phyloP scores from a whole-genome alignment of 1,284 basidiomycete genomes.

The Xanthoconium separans region DNA sequence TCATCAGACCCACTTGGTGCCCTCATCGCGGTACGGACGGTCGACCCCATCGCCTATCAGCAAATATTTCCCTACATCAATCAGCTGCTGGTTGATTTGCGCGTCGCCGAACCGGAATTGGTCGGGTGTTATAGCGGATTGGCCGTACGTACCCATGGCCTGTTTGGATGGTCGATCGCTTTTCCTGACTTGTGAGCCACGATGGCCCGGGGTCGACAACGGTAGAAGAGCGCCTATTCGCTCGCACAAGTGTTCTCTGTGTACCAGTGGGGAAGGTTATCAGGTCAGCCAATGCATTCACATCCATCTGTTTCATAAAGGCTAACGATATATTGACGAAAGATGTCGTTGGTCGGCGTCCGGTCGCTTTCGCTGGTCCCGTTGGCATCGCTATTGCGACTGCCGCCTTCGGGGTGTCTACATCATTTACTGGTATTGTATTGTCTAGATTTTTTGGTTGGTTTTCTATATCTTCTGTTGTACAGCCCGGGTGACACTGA shows the following conservation, averaged over 20 bases:
- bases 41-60: slow-evolving; percentile 60
- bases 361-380: slow-evolving; percentile 56
- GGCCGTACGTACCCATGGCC: slow-evolving; percentile 38
- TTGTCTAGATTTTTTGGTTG: slow-evolving; percentile 18
- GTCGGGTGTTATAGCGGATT: slow-evolving; percentile 66
- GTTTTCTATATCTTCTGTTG: slow-evolving; percentile 12
- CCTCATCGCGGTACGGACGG: slow-evolving; percentile 43
- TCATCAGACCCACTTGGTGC: slow-evolving; percentile 17
- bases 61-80: slow-evolving; percentile 60
- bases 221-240: slow-evolving; percentile 60
- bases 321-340: not conserved
- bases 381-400: slow-evolving; percentile 52
- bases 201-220: not conserved
- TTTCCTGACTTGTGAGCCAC: not conserved
- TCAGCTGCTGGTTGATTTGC: slow-evolving; percentile 44
- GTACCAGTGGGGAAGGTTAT: slow-evolving; percentile 60
- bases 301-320: not conserved
- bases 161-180: not conserved
- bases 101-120: slow-evolving; percentile 52
- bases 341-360: slow-evolving; percentile 57
- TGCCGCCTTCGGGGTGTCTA: slow-evolving; percentile 53
- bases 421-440: slow-evolving; percentile 42
- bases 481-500: too few species aligned
- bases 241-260: slow-evolving; percentile 59
- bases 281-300: slow-evolving; percentile 37